Base-by-base conservation (phyloP, 1,284 basidiomycete species). In the Trichosporon faecale region DNA sequence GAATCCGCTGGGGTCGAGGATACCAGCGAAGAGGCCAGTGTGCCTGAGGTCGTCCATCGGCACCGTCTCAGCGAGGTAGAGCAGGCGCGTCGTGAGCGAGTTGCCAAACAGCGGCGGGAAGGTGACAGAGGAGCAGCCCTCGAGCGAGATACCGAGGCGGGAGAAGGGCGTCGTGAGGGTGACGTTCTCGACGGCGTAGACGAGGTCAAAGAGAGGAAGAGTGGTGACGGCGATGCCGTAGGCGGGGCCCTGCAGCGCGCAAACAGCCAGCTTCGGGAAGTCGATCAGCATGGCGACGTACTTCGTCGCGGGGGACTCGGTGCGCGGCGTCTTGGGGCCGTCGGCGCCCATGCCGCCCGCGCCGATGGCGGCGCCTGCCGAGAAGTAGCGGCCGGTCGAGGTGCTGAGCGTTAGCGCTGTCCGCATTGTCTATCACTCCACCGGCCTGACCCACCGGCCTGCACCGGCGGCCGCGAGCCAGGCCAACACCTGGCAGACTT, bases 121-220 rank as follows among this genome's bases (percentile, higher is more conserved):
- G 52, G 65, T 66, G 46, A 73, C 68, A 3, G 63, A 66, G 16
- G 66, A 68, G 44, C 37, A 64, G 49, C 70, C 72, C 66, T 73
- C 72, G 66, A 73, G 66, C 31, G 66, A 68, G 66, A 73, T 71
- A 52, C 72, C 72, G 52, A 73, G 61, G 35, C 72, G 72, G 46
- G 70, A 71, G 70, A 73, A 73, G 21, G 72, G 72, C 31, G 72
- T 71, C 11, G 72, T 73, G 61, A 73, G 66, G 6, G 68, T 70
- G 2, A 64, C 66, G 65, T 66, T 70, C 46, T 68, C 68, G 23
- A 68, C 12, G 25, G 46, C 72, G 70, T 73, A 73, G 21, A 73
- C 68, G 11, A 73, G 68, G 65, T 73, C 72, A 65, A 71, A 73
- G 52, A 70, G 70, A 21, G 72, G 72, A 25, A 73, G 72, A 6